Base-by-base conservation (phyloP, 116 monocot genomes). In the Papilionanthe hybrid region DNA sequence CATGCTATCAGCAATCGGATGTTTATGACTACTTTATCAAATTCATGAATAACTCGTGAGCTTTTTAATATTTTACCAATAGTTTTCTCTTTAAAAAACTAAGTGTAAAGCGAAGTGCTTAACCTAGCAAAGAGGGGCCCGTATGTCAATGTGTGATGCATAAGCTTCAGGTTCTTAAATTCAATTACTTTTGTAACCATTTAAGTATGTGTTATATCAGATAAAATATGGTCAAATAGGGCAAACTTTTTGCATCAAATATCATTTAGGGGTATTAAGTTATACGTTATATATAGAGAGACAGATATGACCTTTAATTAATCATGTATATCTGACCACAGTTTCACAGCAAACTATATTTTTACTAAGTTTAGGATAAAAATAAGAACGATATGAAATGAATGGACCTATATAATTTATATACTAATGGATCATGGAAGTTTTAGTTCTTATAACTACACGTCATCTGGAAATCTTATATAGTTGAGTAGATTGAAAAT, bases 401-500 rank as follows among this genome's bases (percentile, higher is more conserved):
- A 68, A 30, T 68, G 13, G 19, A 30, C 4, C n/a, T 13, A 68
- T 68, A 30, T 2, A 68, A 12, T 30, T 68, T 68, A 30, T 29
- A 27, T 30, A 29, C 30, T 68, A 68, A 29, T 29, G 11, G 13
- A 29, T 12, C 68, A 30, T 27, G 3, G 29, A 11, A 29, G 27
- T 22, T 68, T 68, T 27, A 68, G 9, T 68, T 68, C 27, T 68
- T 68, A 29, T 30, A 11, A 27, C 12, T 30, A 27, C 68, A 68
- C 30, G 30, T 15, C 30, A 68, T 27, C 30, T 2, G 29, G 12
- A 68, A 30, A 68, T 68, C 12, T 29, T 68, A 30, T 30, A 12
- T 68, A 30, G 68, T 68, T 68, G 60, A 68, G 30, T 68, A 68
- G 9, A 68, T 68, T 68, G 30, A 30, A 66, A 68, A 68, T 60